phyloP scores from a whole-genome alignment of 2,329 filamentous ascomycete genomes.

The Chaetomiaceae sp. region DNA sequence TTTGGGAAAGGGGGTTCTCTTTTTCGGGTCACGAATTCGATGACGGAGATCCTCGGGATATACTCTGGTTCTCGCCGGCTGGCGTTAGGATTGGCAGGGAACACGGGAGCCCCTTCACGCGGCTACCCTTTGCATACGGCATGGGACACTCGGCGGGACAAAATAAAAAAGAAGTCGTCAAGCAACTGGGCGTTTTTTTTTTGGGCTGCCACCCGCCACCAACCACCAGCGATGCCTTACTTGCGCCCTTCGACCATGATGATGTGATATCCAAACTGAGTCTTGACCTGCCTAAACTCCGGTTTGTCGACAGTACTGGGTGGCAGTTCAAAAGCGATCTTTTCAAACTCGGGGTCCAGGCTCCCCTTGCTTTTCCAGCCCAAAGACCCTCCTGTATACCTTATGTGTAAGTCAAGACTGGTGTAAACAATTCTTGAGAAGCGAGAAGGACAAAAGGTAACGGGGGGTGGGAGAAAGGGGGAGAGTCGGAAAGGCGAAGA shows the following conservation, averaged over 20 bases:
- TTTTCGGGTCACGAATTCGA: slow-evolving; percentile 29
- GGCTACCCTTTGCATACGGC: slow-evolving; percentile 25
- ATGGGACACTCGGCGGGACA: slow-evolving; percentile 33
- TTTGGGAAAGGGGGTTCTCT: slow-evolving; percentile 30
- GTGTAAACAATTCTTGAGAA: too few species aligned
- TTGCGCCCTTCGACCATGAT: slow-evolving; percentile 67
- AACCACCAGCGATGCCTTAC: slow-evolving; percentile 31
- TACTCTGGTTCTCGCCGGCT: slow-evolving; percentile 44
- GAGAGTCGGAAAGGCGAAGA: neutral
- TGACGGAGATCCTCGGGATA: slow-evolving; percentile 34
- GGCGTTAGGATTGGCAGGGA: slow-evolving; percentile 35
- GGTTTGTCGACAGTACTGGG: slow-evolving; percentile 60
- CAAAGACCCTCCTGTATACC: slow-evolving; percentile 58
- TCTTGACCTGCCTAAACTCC: slow-evolving; percentile 67
- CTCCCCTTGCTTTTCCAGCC: slow-evolving; percentile 69
- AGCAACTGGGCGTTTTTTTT: slow-evolving; percentile 21
- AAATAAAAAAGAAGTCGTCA: slow-evolving; percentile 21
- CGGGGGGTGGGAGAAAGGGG: neutral
- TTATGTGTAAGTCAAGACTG: too few species aligned
- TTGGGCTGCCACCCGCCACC: neutral
- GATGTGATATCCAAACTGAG: slow-evolving; percentile 72
- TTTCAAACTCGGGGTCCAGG: slow-evolving; percentile 65
- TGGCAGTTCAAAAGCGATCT: slow-evolving; percentile 65
- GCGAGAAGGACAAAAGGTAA: too few species aligned
- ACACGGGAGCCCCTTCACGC: slow-evolving; percentile 27